Base-by-base conservation (phyloP, 2,329 filamentous ascomycete genomes). In the Pestalotiopsis fici region DNA sequence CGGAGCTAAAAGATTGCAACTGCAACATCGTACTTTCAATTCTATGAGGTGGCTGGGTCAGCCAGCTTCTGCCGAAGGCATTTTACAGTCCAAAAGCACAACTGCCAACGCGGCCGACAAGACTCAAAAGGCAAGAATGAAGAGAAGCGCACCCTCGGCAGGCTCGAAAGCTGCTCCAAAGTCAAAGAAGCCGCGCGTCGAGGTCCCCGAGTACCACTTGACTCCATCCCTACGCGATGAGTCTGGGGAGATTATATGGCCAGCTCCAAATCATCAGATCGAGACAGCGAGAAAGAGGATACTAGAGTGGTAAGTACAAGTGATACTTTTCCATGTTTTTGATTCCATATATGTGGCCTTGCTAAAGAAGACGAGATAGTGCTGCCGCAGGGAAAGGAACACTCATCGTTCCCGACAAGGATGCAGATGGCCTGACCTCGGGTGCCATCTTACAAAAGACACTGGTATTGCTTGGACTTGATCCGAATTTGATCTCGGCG, bases 401-500 rank as follows among this genome's bases (percentile, higher is more conserved):
- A 1, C 76, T 92, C 21, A 88, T 93, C 15, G 83, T 91, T 0
- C 90, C 90, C 0, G 90, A 92, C 74, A 92, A 91, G 73, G 90
- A 92, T 71, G 89, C 89, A 2, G 90, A 92, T 75, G 90, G 90
- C 0, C 79, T 93, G 3, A 86, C 86, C 2, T 87, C 90, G 2
- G 90, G 90, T 0, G 86, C 86, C 1, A 91, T 92, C 35, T 75
- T 92, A 2, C 81, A 87, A 66, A 86, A 85, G 65, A 91, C 89
- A 0, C 80, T 92, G 3, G 76, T 85, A 1, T 77, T 87, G 1
- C 84, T 92, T 0, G 90, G 90, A 2, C 81, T 91, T 0, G 76
- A 84, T 11, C 70, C 81, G 7, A 76, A 81, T 6, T 77, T 86
- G 1, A 88, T 92, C 66, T 81, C 85, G 3, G 83, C 86, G 0